A percentile compares a stretch with the other conserved stretches of the same genome.
Conservation (phyloP, 805 yeast species). For the Saccharomyces cerevisiae region DNA sequence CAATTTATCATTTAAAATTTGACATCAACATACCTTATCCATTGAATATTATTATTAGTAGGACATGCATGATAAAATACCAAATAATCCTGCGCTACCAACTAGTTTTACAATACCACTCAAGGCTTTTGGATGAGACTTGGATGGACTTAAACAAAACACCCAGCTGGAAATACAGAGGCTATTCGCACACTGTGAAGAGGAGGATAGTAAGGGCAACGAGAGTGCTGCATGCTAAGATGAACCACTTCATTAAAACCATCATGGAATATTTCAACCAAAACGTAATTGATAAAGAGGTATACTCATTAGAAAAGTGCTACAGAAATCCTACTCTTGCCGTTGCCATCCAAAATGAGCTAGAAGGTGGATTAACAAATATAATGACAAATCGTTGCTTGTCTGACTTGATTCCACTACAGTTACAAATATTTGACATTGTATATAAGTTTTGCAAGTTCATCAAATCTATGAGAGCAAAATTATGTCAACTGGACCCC, state of each 20-base stretch:
- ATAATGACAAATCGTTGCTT: slow-evolving; percentile 24
- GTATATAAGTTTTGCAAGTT: slow-evolving; percentile 28
- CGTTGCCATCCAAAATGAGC: slow-evolving; percentile 12
- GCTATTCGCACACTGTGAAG: slow-evolving; percentile 36
- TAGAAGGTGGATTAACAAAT: slow-evolving; percentile 23
- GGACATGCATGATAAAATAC: slow-evolving; percentile 65
- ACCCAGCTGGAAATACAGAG: slow-evolving; percentile 54
- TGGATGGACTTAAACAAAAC: slow-evolving; percentile 61
- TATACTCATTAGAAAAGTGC: slow-evolving; percentile 5
- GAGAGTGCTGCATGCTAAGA: slow-evolving; percentile 44
- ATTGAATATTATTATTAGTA: slow-evolving; percentile 61
- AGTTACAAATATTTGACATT: slow-evolving; percentile 25
- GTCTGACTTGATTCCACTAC: slow-evolving; percentile 22
- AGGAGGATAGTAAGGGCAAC: slow-evolving; percentile 49
- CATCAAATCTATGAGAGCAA: slow-evolving; percentile 19
- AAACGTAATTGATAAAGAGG: slow-evolving; percentile 20
- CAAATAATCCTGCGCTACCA: slow-evolving; percentile 73
- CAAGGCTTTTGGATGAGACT: slow-evolving; percentile 49
- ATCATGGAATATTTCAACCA: slow-evolving; percentile 20
- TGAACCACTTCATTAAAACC: slow-evolving; percentile 28
- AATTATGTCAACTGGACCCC: slow-evolving; percentile 15
- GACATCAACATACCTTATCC: slow-evolving; percentile 79
- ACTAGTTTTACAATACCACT: slow-evolving; percentile 53
- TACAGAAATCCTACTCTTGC: slow-evolving; percentile 2
- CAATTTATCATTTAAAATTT: slow-evolving; percentile 44